These are phyloP conservation scores for Zygosaccharomyces gambellarensis DNA, from an alignment of 805 yeast genomes.

Conservation along the genomic window DNA sequence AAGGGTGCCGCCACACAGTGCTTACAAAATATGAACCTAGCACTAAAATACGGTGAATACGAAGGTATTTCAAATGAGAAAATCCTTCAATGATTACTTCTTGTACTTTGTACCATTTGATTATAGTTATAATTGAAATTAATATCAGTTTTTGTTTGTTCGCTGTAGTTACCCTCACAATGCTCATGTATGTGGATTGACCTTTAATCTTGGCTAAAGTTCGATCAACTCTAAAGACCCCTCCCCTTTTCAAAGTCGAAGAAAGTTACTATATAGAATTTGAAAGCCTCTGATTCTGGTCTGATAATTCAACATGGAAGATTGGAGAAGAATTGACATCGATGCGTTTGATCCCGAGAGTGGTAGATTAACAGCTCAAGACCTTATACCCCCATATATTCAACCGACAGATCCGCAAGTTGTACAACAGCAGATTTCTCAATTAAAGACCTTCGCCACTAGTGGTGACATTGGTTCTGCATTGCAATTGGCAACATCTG, in stretches of 20 bases:
- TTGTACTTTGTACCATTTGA: neutral
- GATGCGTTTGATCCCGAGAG: slow-evolving; percentile 86
- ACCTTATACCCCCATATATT: slow-evolving; percentile 52
- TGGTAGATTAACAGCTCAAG: slow-evolving; percentile 55
- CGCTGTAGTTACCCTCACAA: neutral
- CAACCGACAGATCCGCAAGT: slow-evolving; percentile 50
- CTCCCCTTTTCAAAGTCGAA: neutral
- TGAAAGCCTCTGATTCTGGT: slow-evolving; percentile 1
- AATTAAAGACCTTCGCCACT: slow-evolving; percentile 57
- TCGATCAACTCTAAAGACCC: neutral
- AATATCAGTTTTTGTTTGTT: neutral
- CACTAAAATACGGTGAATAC: slow-evolving; percentile 85
- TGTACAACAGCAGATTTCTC: slow-evolving; percentile 49
- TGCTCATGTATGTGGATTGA: neutral
- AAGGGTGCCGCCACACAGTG: slow-evolving; percentile 99
- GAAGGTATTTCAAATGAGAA: slow-evolving; percentile 85
- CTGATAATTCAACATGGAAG: slow-evolving; percentile 43
- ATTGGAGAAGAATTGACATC: slow-evolving; percentile 92
- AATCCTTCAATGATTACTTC: slow-evolving; percentile 20
- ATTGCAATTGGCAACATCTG: slow-evolving; percentile 53
- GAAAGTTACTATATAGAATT: neutral
- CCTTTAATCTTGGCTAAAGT: neutral
- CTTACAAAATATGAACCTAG: slow-evolving; percentile 89
- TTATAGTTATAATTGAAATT: neutral
- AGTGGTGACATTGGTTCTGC: slow-evolving; percentile 72